Base-by-base conservation (phyloP, 345 rosid genomes). In the Moricandia arvensis region DNA sequence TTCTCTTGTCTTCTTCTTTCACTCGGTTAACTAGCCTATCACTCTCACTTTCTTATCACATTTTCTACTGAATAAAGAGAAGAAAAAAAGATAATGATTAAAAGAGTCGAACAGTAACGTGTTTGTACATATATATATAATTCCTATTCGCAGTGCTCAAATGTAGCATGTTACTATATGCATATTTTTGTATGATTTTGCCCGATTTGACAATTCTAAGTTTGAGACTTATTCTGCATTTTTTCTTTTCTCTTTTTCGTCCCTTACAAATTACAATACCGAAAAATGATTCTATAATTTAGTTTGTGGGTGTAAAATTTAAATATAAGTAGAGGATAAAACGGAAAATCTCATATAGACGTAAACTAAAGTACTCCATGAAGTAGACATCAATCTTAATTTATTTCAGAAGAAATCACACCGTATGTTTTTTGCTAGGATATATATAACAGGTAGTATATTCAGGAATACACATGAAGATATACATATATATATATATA, bases 131-230 rank as follows among this genome's bases (percentile, higher is more conserved):
- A 70, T 71, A 38, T 71, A 38, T 62, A 55, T 55, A 8, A 12
- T 18, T 18, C 57, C 27, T 62, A 76, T 54, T 76, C 30, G 51
- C 18, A 37, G 65, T 69, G 59, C 64, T 76, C 59, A 53, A 51
- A 67, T 49, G 0, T 29, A 68, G 49, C 74, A 62, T 61, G 45
- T 37, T 69, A 69, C 74, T 69, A 38, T 71, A 70, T 41, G 21
- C 33, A 62, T 21, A 11, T 69, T 49, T 21, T 76, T 70, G 75
- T 63, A 63, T 51, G 49, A 69, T 76, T 69, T 76, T 69, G 43
- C 75, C 60, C 45, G 69, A 62, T 76, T 76, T 69, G 75, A 69
- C 64, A 76, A 69, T 62, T 69, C 75, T 13, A 76, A 4, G 55
- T 29, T 69, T 33, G 41, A 49, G 31, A 10, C n/a, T 49, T 68